These are phyloP conservation scores for Curvularia spicifera DNA, from an alignment of 2,329 filamentous ascomycete genomes.

Conservation along the genomic window DNA sequence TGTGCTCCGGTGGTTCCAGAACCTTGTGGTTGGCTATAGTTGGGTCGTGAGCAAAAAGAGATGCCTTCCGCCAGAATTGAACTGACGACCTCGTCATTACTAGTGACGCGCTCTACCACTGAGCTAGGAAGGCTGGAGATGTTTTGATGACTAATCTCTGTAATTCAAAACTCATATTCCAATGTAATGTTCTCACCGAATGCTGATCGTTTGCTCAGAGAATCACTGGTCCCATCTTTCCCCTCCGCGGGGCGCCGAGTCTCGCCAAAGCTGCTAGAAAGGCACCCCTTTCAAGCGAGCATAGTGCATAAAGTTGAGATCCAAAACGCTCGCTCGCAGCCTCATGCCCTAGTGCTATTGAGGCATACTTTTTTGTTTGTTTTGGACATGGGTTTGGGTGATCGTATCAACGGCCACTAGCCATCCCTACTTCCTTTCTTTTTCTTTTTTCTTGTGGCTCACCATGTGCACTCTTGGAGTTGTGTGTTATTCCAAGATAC, in stretches of 20 bases:
- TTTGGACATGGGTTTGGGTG: not conserved
- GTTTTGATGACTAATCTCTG: conserved; percentile 15
- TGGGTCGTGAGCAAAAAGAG: not conserved
- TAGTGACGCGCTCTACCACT: conserved; percentile 51
- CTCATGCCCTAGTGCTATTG: not conserved
- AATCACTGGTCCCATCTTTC: not conserved
- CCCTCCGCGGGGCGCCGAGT: not conserved
- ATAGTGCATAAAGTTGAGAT: not conserved
- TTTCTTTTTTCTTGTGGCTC: not conserved
- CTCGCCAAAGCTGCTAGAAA: not conserved
- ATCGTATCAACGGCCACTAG: not conserved
- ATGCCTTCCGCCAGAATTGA: conserved; percentile 19
- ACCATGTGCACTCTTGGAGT: not conserved
- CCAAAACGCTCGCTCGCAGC: not conserved
- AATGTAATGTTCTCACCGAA: no score
- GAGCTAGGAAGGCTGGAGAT: conserved; percentile 39
- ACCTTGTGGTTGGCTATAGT: not conserved
- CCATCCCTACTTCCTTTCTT: not conserved
- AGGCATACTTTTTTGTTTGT: not conserved
- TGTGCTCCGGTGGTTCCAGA: not conserved
- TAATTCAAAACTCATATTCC: no score
- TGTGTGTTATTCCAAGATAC: not conserved
- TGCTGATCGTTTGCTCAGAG: not conserved
- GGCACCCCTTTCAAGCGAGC: not conserved
- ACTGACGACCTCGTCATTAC: conserved; percentile 50